Conservation (phyloP, 2,329 filamentous ascomycete species). For the Exophiala aquamarina region DNA sequence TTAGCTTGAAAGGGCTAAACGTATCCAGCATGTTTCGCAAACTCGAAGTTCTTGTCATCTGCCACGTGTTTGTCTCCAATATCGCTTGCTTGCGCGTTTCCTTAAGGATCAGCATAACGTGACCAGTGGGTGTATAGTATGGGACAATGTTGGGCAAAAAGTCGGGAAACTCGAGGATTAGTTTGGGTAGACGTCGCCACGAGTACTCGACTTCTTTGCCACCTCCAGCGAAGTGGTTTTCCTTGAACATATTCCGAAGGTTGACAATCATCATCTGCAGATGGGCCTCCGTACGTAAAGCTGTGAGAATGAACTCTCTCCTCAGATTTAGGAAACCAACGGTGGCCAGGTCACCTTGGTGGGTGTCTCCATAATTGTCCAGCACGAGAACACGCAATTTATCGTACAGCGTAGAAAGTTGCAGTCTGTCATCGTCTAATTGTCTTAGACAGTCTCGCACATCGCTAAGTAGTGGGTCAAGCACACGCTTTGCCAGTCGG, state of each 20-base stretch:
- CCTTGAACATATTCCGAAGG: conserved; percentile 19
- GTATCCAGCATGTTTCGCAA: conserved; percentile 19
- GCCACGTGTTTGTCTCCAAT: conserved; percentile 10
- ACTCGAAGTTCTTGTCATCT: conserved; percentile 12
- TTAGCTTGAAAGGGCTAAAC: not conserved
- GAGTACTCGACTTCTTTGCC: conserved; percentile 33
- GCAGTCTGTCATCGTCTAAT: conserved; percentile 19
- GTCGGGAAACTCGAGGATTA: conserved; percentile 49
- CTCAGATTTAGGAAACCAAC: conserved; percentile 21
- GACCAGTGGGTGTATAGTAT: conserved; percentile 41
- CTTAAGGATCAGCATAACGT: conserved; percentile 30
- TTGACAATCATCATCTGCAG: conserved; percentile 19
- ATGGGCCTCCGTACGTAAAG: conserved; percentile 19
- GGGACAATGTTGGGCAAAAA: conserved; percentile 43
- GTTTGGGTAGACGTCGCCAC: conserved; percentile 39
- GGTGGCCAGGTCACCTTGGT: conserved; percentile 17
- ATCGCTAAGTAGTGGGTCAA: conserved; percentile 12
- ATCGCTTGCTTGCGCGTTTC: conserved; percentile 15
- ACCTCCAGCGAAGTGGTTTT: conserved; percentile 20
- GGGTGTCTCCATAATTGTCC: conserved; percentile 7
- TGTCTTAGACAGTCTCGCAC: conserved; percentile 16
- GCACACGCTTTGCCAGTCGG: conserved; percentile 2
- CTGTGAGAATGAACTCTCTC: conserved; percentile 19
- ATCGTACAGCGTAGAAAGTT: conserved; percentile 17
- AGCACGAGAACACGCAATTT: conserved; percentile 10